Base-by-base conservation (phyloP, 2,329 filamentous ascomycete genomes). In the Pseudopyrenochaeta lycopersici region DNA sequence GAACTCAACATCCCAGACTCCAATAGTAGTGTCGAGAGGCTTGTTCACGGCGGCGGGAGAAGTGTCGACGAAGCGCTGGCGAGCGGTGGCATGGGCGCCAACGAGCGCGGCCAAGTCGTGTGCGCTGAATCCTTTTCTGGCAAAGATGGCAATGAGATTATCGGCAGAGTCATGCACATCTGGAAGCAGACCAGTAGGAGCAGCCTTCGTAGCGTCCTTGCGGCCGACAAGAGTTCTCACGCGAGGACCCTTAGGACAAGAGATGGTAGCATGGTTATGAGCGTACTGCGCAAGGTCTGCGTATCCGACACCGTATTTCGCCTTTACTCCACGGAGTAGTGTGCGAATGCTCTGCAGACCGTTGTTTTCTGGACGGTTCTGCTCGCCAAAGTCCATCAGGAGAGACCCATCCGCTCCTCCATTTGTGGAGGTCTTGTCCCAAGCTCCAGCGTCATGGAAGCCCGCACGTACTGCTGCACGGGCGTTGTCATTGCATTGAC, bases 241-340 rank as follows among this genome's bases (percentile, higher is more conserved):
- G 10, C 77, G 76, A 2, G 83, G 83, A 0, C 84, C 83, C n/a
- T 81, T 73, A 1, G 83, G 80, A 46, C 83, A 83, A 18, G 77
- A 75, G 2, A 81, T 77, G 3, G 81, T 80, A 3, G 80, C 82
- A 35, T 81, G 42, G 73, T 75, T 69, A 75, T 67, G 66, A 2
- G 78, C 81, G 44, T 84, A 79, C 64, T 84, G 81, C 35, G 84
- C 80, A 17, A 86, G 71, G 66, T 86, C 84, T 15, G 84, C 84
- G 58, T 82, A 81, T 10, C 77, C 73, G n/a, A 84, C 76, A 14
- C 74, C 69, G 53, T 78, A 80, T 49, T 77, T 74, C 17, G 62
- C 54, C 46, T 77, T 77, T 60, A 82, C 76, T 1, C 56, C 52
- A 32, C 71, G 66, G 3, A 80, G 75, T 20, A 76, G 65, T 2